Evolutionary conservation across 2,329 filamentous ascomycete species (phyloP).

Genomic region (Verticillium dahliae): DNA sequence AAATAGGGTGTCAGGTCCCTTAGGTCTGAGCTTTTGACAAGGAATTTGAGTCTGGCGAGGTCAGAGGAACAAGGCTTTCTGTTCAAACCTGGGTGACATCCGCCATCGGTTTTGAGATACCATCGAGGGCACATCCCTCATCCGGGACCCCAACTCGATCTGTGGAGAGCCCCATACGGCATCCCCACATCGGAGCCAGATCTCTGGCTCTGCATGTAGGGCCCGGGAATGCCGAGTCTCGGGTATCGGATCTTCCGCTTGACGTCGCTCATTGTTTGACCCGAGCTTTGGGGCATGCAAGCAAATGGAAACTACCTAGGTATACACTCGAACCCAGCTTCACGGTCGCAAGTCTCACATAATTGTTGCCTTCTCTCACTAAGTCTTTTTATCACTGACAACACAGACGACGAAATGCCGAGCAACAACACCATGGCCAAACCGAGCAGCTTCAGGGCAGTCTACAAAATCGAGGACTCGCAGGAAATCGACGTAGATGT

Average conservation of each 20-base stretch:
- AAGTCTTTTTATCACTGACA: not conserved
- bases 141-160: not conserved
- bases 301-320: too few species aligned
- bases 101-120: not conserved
- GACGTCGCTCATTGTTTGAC: too few species aligned
- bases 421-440: constrained; percentile 7
- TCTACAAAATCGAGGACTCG: constrained; percentile 20
- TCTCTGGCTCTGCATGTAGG: too few species aligned
- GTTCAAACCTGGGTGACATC: not conserved
- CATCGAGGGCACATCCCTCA: not conserved
- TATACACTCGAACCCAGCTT: too few species aligned
- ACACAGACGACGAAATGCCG: not conserved
- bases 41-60: too few species aligned
- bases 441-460: constrained; percentile 11
- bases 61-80: too few species aligned
- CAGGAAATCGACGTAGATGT: constrained; percentile 22
- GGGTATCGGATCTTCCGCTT: too few species aligned
- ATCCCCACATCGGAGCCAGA: too few species aligned
- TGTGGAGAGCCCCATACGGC: not conserved
- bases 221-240: too few species aligned
- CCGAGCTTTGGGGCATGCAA: too few species aligned
- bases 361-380: too few species aligned
- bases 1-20: not conserved
- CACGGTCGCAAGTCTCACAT: too few species aligned
- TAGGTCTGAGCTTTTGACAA: not conserved